Evolutionary conservation across 441 rosid species (phyloP).

Genomic region (Populus hybrid): DNA sequence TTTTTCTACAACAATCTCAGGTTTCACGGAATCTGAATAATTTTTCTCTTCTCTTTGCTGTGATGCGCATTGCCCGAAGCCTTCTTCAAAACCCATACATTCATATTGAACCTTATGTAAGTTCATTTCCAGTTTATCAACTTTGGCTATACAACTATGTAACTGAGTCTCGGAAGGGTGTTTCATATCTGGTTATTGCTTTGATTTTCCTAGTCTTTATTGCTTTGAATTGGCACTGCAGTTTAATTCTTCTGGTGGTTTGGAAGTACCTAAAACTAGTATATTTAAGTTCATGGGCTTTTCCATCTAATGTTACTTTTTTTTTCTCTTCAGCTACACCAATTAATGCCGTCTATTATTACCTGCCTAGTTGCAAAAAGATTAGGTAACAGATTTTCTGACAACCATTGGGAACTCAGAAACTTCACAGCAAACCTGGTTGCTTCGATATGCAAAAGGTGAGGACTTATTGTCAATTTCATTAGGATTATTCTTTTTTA

Average conservation of each 20-base stretch:
- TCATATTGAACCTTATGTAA: slow-evolving; percentile 92
- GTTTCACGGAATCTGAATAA: slow-evolving; percentile 83
- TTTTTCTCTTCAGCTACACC: slow-evolving; percentile 67
- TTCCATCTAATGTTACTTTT: slow-evolving; percentile 5
- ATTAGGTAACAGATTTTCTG: slow-evolving; percentile 77
- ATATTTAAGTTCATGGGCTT: neutral
- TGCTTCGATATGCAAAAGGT: slow-evolving; percentile 93
- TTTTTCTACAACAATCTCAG: slow-evolving; percentile 35
- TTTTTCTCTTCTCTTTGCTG: slow-evolving; percentile 69
- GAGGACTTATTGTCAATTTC: slow-evolving; percentile 8
- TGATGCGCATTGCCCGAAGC: slow-evolving; percentile 81
- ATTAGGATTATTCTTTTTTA: neutral
- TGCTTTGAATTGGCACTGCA: slow-evolving; percentile 1
- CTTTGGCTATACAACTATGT: slow-evolving; percentile 2
- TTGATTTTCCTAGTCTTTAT: neutral
- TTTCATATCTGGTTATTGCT: neutral
- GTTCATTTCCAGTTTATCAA: slow-evolving; percentile 24
- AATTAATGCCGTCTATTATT: slow-evolving; percentile 89
- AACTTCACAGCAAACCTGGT: slow-evolving; percentile 77
- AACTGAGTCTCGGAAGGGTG: neutral
- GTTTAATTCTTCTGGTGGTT: slow-evolving; percentile 17
- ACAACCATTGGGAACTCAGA: slow-evolving; percentile 97
- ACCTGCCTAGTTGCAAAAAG: slow-evolving; percentile 92
- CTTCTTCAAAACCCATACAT: slow-evolving; percentile 88
- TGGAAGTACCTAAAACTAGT: neutral